Conservation (phyloP, 495 filamentous ascomycete species). For the Aspergillus funiculosus region DNA sequence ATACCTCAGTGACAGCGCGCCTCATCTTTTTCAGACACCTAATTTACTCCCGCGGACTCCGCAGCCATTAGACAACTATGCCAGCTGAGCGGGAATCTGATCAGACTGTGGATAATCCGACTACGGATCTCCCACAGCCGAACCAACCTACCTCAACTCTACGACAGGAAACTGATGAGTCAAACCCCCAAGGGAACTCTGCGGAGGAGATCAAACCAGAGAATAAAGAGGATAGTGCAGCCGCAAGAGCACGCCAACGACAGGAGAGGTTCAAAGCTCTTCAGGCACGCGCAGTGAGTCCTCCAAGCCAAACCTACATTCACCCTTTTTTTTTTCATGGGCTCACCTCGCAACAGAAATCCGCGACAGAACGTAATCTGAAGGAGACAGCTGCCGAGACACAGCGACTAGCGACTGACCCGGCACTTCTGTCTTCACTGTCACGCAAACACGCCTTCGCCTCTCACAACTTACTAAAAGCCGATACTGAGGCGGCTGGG, state of each 20-base stretch:
- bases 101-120: background rate
- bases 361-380: conserved; percentile 67
- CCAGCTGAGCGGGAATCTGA: conserved; percentile 5
- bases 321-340: background rate
- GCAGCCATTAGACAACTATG: conserved; percentile 1
- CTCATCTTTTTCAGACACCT: background rate
- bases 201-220: conserved; percentile 8
- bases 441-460: conserved; percentile 78
- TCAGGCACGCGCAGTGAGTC: conserved; percentile 64
- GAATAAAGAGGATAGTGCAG: conserved; percentile 26
- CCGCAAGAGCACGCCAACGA: conserved; percentile 31
- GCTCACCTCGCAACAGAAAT: conserved; percentile 48
- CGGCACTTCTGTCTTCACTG: conserved; percentile 62
- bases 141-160: background rate
- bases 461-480: conserved; percentile 88
- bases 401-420: conserved; percentile 71
- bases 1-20: background rate
- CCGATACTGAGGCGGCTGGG: conserved; percentile 74
- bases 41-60: background rate
- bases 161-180: background rate
- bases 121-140: background rate
- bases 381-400: conserved; percentile 80
- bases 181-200: background rate
- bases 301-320: background rate
- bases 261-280: conserved; percentile 69